Evolutionary conservation across 1,284 basidiomycete species (phyloP).

Genomic region (Cryptococcus wingfieldii): DNA sequence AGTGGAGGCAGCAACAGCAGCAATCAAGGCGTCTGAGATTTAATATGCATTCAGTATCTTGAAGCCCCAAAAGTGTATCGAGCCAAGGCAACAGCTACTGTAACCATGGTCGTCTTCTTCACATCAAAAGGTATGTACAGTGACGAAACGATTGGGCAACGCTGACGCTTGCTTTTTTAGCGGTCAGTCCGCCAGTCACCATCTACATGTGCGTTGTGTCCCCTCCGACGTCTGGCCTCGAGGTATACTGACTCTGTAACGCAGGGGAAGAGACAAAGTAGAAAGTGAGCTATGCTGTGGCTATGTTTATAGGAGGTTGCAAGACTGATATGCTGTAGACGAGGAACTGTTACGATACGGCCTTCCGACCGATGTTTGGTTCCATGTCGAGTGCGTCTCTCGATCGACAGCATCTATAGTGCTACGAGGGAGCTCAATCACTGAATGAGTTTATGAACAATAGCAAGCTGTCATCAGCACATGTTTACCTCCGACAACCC

Average conservation of each 20-base stretch:
- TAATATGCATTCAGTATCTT: too few relatives aligned
- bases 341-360: slow-evolving; percentile 92
- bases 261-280: slow-evolving; percentile 84
- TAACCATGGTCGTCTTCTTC: slow-evolving; percentile 57
- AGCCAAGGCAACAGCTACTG: not conserved
- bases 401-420: not conserved
- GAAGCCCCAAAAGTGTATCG: too few relatives aligned
- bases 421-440: not conserved
- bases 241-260: not conserved
- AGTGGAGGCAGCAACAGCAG: not conserved
- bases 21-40: too few relatives aligned
- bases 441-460: slow-evolving; percentile 42
- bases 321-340: slow-evolving; percentile 55
- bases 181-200: slow-evolving; percentile 61
- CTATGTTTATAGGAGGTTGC: not conserved
- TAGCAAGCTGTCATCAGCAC: slow-evolving; percentile 88
- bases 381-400: slow-evolving; percentile 54
- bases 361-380: slow-evolving; percentile 57
- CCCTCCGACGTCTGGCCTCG: not conserved
- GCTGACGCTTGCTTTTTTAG: slow-evolving; percentile 22
- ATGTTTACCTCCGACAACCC: slow-evolving; percentile 87
- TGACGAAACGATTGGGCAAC: not conserved
- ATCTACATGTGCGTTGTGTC: slow-evolving; percentile 65
- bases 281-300: slow-evolving; percentile 63
- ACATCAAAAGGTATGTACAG: slow-evolving; percentile 51